phyloP scores from a whole-genome alignment of 345 rosid species.

The Syzygium oleosum region DNA sequence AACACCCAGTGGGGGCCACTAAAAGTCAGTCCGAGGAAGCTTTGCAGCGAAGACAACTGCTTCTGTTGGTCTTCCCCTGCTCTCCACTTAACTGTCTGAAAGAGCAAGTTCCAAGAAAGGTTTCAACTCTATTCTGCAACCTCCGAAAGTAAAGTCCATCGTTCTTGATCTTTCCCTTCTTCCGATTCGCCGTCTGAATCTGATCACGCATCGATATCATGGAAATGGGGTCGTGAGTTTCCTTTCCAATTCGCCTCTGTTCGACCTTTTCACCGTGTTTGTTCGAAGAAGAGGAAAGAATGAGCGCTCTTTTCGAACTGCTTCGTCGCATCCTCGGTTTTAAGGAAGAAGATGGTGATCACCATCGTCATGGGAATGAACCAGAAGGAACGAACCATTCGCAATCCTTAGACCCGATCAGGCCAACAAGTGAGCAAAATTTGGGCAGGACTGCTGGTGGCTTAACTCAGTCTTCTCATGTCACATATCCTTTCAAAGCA shows the following conservation, averaged over 20 bases:
- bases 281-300: not conserved
- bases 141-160: not conserved
- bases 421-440: not conserved
- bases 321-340: not conserved
- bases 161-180: not conserved
- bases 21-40: not conserved
- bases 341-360: not conserved
- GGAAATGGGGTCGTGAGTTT: not conserved
- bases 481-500: not conserved
- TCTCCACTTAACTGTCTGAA: not conserved
- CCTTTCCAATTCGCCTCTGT: not conserved
- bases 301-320: not conserved
- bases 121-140: not conserved
- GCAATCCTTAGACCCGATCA: not conserved
- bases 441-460: not conserved
- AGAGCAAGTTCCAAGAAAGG: not conserved
- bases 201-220: not conserved
- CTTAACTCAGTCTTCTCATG: not conserved
- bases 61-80: not conserved
- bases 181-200: not conserved
- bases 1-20: not conserved
- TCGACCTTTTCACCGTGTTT: not conserved
- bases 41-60: not conserved
- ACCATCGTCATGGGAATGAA: not conserved
- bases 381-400: not conserved